Conservation (phyloP, 2,329 filamentous ascomycete genomes). For the Capronia americana region DNA sequence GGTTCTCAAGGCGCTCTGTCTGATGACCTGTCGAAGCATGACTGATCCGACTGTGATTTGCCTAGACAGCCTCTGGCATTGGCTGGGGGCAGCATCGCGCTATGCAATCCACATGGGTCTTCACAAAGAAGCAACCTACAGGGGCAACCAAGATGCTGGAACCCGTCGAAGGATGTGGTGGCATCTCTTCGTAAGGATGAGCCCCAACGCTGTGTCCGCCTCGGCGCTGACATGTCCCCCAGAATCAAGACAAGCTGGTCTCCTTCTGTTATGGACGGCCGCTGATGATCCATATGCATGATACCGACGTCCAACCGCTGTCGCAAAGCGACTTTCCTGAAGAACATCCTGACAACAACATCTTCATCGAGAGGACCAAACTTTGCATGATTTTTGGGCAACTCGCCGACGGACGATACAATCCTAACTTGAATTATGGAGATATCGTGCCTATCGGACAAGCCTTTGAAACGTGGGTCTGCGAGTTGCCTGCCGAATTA, state of each 20-base stretch:
- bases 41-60: too few relatives aligned
- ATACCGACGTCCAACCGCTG: conserved; percentile 26
- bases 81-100: too few relatives aligned
- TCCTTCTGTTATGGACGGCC: conserved; percentile 30
- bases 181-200: conserved; percentile 27
- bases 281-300: conserved; percentile 22
- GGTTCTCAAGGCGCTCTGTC: too few relatives aligned
- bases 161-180: conserved; percentile 30
- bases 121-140: conserved; percentile 21
- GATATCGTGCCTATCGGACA: too few relatives aligned
- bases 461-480: too few relatives aligned
- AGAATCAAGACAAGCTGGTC: conserved; percentile 29
- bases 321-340: conserved; percentile 26
- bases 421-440: conserved; percentile 9
- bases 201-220: background rate
- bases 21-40: too few relatives aligned
- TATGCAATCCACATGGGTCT: too few relatives aligned
- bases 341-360: conserved; percentile 25
- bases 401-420: conserved; percentile 24
- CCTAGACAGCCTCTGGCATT: too few relatives aligned
- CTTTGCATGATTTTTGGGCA: conserved; percentile 82
- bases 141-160: conserved; percentile 22
- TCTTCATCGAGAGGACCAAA: conserved; percentile 55
- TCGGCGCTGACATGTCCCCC: conserved; percentile 22
- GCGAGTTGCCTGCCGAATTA: too few relatives aligned